A percentile compares a stretch with the other conserved stretches of the same genome.
Evolutionary conservation across 306 rosid species (phyloP).

Genomic region (Casuarina cunninghamiana): DNA sequence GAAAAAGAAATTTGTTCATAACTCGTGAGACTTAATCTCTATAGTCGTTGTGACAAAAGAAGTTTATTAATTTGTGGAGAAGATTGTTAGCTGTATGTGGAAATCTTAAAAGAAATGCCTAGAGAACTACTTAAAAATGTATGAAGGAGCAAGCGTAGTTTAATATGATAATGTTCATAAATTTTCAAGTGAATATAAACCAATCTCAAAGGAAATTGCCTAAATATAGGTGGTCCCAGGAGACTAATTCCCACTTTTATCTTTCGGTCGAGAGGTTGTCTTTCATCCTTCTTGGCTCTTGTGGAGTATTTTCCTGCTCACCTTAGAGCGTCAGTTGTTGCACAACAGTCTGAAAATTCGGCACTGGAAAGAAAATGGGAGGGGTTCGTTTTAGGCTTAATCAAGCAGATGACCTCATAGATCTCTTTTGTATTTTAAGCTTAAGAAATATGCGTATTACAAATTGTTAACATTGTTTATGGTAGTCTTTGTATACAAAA

Average conservation of each 20-base stretch:
- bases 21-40: background rate
- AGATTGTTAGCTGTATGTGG: background rate
- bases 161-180: background rate
- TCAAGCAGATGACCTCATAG: background rate
- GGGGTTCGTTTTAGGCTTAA: constrained; percentile 10
- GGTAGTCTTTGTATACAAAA: background rate
- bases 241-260: constrained; percentile 5
- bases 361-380: constrained; percentile 9
- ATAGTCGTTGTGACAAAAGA: background rate
- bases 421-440: background rate
- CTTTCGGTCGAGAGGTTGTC: constrained; percentile 8
- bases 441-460: background rate
- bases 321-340: background rate
- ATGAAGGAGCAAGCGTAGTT: background rate
- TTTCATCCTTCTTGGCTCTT: constrained; percentile 20
- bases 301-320: background rate
- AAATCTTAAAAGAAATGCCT: background rate
- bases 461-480: background rate
- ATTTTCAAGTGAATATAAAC: background rate
- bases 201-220: background rate
- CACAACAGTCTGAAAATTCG: background rate
- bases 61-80: background rate
- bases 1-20: background rate
- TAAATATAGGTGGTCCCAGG: background rate
- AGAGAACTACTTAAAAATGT: background rate